phyloP scores from a whole-genome alignment of 2,329 filamentous ascomycete species.

The Neospermospora avenae region DNA sequence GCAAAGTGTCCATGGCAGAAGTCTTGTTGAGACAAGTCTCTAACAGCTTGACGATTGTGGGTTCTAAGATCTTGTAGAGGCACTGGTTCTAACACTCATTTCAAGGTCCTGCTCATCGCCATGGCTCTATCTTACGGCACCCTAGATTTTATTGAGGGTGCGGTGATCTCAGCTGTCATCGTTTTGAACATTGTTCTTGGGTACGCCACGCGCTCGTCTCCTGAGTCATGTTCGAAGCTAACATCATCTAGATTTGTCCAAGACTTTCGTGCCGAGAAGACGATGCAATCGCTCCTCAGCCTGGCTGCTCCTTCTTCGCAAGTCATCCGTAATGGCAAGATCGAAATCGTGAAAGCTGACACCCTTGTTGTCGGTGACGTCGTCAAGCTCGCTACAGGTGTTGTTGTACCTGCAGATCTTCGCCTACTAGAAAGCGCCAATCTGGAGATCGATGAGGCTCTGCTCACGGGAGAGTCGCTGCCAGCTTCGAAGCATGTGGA shows the following conservation, averaged over 20 bases:
- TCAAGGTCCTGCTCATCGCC: slow-evolving; percentile 69
- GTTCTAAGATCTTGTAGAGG: not conserved
- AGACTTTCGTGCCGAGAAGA: slow-evolving; percentile 60
- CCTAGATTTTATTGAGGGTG: slow-evolving; percentile 60
- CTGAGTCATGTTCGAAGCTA: not conserved
- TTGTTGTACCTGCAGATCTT: slow-evolving; percentile 68
- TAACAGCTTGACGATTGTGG: slow-evolving; percentile 69
- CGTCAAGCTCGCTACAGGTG: slow-evolving; percentile 59
- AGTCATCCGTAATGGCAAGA: slow-evolving; percentile 51
- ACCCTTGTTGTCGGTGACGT: slow-evolving; percentile 64
- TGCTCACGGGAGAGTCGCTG: slow-evolving; percentile 70
- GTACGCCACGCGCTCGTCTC: not conserved
- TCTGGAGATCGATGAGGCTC: slow-evolving; percentile 70
- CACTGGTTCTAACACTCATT: slow-evolving; percentile 4
- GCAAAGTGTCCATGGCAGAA: slow-evolving; percentile 69
- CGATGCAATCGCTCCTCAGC: slow-evolving; percentile 51
- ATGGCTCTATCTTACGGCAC: slow-evolving; percentile 69
- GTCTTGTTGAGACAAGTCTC: slow-evolving; percentile 75
- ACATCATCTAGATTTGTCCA: slow-evolving; percentile 45
- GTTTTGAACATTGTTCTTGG: slow-evolving; percentile 63
- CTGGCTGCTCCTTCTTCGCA: slow-evolving; percentile 50
- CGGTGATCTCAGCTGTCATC: slow-evolving; percentile 62
- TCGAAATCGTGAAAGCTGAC: slow-evolving; percentile 52
- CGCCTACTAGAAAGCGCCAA: slow-evolving; percentile 66
- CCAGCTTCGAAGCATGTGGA: slow-evolving; percentile 65